These are phyloP conservation scores for Capsaspora owczarzaki DNA, from an alignment of 78 protist species.

Conservation along the genomic window DNA sequence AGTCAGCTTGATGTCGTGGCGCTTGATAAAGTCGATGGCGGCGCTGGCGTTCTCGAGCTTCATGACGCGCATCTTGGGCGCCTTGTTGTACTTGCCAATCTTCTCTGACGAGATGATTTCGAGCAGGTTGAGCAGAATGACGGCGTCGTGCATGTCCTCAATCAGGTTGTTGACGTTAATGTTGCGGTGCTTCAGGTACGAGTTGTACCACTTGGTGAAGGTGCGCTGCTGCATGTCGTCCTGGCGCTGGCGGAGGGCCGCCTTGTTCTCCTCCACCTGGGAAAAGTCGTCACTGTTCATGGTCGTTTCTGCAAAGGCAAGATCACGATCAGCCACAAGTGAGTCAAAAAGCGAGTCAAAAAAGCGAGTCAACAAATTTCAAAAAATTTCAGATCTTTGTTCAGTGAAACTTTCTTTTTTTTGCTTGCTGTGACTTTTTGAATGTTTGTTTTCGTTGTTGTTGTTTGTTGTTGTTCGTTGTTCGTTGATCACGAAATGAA, in stretches of 20 bases:
- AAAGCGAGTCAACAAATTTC: too few species aligned
- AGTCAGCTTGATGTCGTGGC: conserved; percentile 46
- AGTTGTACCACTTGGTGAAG: background rate
- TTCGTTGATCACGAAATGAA: too few species aligned
- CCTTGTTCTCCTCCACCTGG: too few species aligned
- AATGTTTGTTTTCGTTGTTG: too few species aligned
- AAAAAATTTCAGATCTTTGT: too few species aligned
- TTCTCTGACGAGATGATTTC: background rate
- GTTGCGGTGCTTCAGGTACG: background rate
- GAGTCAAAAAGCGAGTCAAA: too few species aligned
- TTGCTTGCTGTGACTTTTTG: too few species aligned
- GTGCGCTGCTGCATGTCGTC: background rate
- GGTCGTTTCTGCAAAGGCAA: too few species aligned
- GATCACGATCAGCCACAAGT: too few species aligned
- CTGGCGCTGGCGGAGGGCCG: background rate
- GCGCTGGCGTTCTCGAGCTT: conserved; percentile 87
- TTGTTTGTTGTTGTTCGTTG: too few species aligned
- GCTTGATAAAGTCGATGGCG: conserved; percentile 94
- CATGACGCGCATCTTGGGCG: conserved; percentile 61
- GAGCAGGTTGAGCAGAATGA: background rate
- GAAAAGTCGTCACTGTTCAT: too few species aligned
- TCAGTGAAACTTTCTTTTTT: too few species aligned
- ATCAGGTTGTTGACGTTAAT: background rate
- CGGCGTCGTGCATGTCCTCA: background rate
- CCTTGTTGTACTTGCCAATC: conserved; percentile 35